phyloP scores from a whole-genome alignment of 108 stramenopile genomes.

The Nitzschia sp. region DNA sequence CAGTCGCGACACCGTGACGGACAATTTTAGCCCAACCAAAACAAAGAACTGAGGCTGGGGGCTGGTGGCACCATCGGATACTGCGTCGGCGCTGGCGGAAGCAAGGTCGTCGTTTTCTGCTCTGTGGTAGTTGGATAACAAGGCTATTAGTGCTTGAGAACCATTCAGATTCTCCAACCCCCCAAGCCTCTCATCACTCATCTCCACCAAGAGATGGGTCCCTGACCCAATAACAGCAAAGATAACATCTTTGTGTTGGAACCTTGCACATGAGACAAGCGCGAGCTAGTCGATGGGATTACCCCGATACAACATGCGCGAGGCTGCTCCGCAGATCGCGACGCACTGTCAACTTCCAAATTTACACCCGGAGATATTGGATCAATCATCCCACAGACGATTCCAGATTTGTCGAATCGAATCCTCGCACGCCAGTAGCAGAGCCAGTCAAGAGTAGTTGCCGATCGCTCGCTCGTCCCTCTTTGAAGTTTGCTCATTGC shows the following conservation, averaged over 20 bases:
- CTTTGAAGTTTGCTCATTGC: conserved; percentile 47
- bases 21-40: conserved; percentile 41
- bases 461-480: conserved; percentile 31
- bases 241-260: no score
- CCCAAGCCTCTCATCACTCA: neutral
- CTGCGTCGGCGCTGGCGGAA: neutral
- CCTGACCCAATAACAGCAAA: conserved; percentile 60
- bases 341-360: conserved; percentile 62
- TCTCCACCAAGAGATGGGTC: conserved; percentile 29
- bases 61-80: neutral
- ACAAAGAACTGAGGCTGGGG: conserved; percentile 24
- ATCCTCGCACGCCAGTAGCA: neutral
- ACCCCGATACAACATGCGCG: conserved; percentile 74
- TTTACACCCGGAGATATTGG: conserved; percentile 65
- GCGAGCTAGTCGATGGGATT: conserved; percentile 59
- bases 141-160: neutral
- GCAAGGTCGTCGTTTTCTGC: neutral
- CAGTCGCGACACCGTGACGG: conserved; percentile 48
- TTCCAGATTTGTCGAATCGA: no score
- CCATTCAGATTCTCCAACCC: neutral
- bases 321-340: conserved; percentile 46
- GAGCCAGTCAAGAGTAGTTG: neutral
- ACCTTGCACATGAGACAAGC: conserved; percentile 58
- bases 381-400: conserved; percentile 63
- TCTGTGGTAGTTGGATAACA: neutral